Evolutionary conservation across 805 yeast genomes (phyloP), one percentile per base, ranked within the genome.

Genomic region (Isabelozyma gotoi): DNA sequence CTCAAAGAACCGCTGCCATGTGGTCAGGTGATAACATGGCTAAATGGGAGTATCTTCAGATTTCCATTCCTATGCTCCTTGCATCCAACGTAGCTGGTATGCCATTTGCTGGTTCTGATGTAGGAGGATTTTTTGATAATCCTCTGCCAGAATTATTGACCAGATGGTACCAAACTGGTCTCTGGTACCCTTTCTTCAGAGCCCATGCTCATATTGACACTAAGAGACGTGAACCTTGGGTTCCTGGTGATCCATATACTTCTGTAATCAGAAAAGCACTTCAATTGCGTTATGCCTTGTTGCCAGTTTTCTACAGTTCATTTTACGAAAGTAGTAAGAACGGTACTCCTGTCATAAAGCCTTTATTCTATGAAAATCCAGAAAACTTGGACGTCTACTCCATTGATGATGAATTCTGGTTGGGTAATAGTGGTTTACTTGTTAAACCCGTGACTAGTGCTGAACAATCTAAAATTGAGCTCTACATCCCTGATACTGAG

Each of bases 1-100:
- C 97, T 2, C 98, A 94, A 65, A 76, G 91, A 53, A 74, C 94
- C 0, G 83, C 94, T 0, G 96, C 98, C 0, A 84, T 87, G 80
- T 94, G 99, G 99, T 89, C 97, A 0, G 99, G 99, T 36, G 99
- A 94, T 62, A 94, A 92, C 62, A 84, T 81, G 77, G 88, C 97
- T 2, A 84, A 77, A 51, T 94, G 99, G 99, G 94, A 85, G 49
- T 86, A 89, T 56, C 72, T 94, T 47, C 74, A 77, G 52, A 74
- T 80, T 4, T 88, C 97, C 0, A 76, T 89, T 36, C 97, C 98
- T 5, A 91, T 90, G 96, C 63, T 88, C 12, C 71, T 94, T 46
- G 87, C 95, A 3, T 77, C 84, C 50, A 89, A 90, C 38, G 69
- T 88, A 20, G 88, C 81, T 1, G 96, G 96, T 7, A 84, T 82